Conservation (phyloP, 352 stramenopile species). For the Pythium plurisporium region DNA sequence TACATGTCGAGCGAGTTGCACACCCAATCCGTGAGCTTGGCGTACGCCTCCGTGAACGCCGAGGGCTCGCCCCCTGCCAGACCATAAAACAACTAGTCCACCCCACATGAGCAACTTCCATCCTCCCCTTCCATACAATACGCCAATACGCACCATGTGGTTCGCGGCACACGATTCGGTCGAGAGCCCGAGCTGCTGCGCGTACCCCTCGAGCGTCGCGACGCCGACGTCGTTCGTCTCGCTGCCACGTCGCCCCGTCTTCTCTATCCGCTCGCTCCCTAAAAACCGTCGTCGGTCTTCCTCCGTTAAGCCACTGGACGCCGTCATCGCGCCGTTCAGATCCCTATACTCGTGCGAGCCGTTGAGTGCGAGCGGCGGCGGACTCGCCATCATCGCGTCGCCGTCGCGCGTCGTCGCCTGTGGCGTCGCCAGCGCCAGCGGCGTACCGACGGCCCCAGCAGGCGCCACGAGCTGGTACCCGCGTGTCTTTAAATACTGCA, state of each 20-base stretch:
- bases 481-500: conserved; percentile 56
- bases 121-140: neutral
- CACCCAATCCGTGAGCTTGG: conserved; percentile 73
- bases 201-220: conserved; percentile 51
- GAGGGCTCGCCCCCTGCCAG: conserved; percentile 51
- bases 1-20: conserved; percentile 86
- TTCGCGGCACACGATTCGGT: conserved; percentile 73
- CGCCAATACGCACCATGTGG: conserved; percentile 46
- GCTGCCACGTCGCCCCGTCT: neutral
- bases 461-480: conserved; percentile 43
- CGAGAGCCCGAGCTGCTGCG: conserved; percentile 54
- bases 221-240: neutral
- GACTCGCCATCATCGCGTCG: conserved; percentile 18
- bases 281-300: conserved; percentile 31
- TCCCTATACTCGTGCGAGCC: neutral
- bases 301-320: conserved; percentile 5
- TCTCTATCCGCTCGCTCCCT: conserved; percentile 19
- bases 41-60: conserved; percentile 67
- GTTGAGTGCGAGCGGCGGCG: conserved; percentile 1
- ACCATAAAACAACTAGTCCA: conserved; percentile 63
- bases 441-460: neutral
- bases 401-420: neutral
- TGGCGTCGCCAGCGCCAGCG: conserved; percentile 9
- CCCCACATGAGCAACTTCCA: neutral
- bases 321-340: neutral